Percentiles rank a stretch among this genome's conserved stretches.
These are phyloP conservation scores for Lophium mytilinum DNA, from an alignment of 495 filamentous ascomycete genomes.

Conservation along the genomic window DNA sequence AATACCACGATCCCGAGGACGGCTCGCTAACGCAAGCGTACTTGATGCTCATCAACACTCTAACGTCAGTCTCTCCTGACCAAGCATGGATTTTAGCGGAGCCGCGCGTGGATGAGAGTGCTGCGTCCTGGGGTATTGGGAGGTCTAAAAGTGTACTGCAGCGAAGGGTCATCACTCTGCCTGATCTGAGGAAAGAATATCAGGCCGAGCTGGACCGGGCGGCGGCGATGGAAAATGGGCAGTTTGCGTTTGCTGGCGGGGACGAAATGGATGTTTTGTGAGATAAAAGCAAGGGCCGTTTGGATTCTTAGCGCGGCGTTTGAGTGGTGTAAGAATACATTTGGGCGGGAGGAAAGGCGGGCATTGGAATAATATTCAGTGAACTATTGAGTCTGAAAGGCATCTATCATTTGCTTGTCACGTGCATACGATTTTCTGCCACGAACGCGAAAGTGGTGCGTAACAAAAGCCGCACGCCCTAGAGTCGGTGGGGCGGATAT, in stretches of 20 bases:
- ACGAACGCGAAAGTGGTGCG: constrained; percentile 9
- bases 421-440: background rate
- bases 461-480: background rate
- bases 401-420: background rate
- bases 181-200: constrained; percentile 76
- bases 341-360: background rate
- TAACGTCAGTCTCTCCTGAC: constrained; percentile 72
- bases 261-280: constrained; percentile 29
- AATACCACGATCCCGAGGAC: constrained; percentile 45
- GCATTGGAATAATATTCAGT: background rate
- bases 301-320: constrained; percentile 18
- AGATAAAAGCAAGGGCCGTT: background rate
- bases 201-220: constrained; percentile 77
- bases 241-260: constrained; percentile 50
- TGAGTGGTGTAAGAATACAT: background rate
- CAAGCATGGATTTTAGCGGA: constrained; percentile 65
- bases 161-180: constrained; percentile 67
- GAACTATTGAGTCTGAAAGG: background rate
- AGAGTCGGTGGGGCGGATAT: background rate
- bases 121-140: constrained; percentile 23
- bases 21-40: constrained; percentile 56
- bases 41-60: constrained; percentile 75
- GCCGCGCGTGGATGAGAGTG: constrained; percentile 11
- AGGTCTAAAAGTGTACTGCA: constrained; percentile 25
- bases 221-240: constrained; percentile 50